Evolutionary conservation across 2,329 filamentous ascomycete species (phyloP), one percentile per base, ranked within the genome.

Genomic region (Phialophora verrucosa): DNA sequence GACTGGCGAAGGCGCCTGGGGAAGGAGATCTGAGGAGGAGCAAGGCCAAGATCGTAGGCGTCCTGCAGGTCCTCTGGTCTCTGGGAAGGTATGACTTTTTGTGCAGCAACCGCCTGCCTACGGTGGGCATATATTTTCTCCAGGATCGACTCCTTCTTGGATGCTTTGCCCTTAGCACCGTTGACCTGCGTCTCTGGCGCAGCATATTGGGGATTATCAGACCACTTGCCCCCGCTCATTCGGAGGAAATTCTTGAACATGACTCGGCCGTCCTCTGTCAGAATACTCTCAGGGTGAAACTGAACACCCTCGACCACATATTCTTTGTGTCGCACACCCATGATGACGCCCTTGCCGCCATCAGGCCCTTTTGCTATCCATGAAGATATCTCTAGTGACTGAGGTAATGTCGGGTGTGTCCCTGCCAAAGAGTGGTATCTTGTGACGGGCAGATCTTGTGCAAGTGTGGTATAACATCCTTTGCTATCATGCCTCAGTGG

Each of bases 381-480:
- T 53, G 95, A 97, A 1, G 92, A 92, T 7, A 98, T 87, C 77
- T 99, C 92, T 50, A 99, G 85, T 69, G 88, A 92, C 31, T 91
- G 85, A 2, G 95, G 95, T 32, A 99, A 83, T 3, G 93, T 97
- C 44, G 91, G 86, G 72, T 95, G 90, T 1, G 93, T 97, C 50
- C 95, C 95, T 11, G 95, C 95, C 49, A 99, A 87, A 3, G 96
- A 99, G 79, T 99, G 95, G 76, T 99, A 99, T 70, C 95, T 86
- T 17, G 95, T 99, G 23, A 99, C 93, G 0, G 91, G 91, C 23
- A 99, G 84, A 38, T 88, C 87, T 75, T 96, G 90, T 3, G 89
- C 82, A 64, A 99, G 83, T n/a, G 88, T 88, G 51, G 87, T 85
- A 76, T 97, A 99, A 7, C 97, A 90, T n/a, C 95, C 96, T 78